Evolutionary conservation across 371 early-diverging fungal species (phyloP).

Genomic region (Blakeslea trispora): DNA sequence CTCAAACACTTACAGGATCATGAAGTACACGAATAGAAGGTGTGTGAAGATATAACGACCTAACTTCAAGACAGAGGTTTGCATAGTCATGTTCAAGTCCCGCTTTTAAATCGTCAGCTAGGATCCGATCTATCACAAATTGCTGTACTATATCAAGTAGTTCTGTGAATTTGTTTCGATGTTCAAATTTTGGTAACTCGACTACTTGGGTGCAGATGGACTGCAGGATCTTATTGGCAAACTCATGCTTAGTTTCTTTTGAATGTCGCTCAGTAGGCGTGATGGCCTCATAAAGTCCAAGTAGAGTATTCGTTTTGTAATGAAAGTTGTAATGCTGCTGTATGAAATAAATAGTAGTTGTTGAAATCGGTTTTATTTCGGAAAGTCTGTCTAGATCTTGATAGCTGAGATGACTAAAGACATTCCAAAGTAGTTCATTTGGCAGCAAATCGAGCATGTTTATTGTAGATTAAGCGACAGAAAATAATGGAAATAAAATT

Average conservation of each 20-base stretch:
- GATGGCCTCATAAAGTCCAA: constrained; percentile 35
- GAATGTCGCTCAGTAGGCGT: constrained; percentile 20
- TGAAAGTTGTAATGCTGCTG: constrained; percentile 38
- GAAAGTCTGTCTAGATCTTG: constrained; percentile 31
- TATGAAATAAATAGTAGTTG: constrained; percentile 23
- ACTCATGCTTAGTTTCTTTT: constrained; percentile 21
- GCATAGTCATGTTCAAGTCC: constrained; percentile 44
- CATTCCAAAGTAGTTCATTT: constrained; percentile 36
- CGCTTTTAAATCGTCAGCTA: constrained; percentile 19
- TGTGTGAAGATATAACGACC: constrained; percentile 43
- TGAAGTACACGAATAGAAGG: constrained; percentile 47
- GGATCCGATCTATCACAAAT: constrained; percentile 34
- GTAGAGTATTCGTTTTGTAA: constrained; percentile 22
- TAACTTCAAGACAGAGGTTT: constrained; percentile 37
- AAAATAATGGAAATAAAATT: neutral
- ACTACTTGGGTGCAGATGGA: constrained; percentile 36
- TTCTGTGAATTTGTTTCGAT: constrained; percentile 37
- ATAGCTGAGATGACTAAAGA: constrained; percentile 32
- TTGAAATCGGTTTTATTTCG: constrained; percentile 9
- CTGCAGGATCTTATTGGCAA: constrained; percentile 31
- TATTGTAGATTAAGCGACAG: neutral
- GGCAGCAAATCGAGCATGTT: constrained; percentile 37
- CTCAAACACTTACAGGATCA: constrained; percentile 41
- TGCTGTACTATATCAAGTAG: constrained; percentile 39
- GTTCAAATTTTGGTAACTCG: constrained; percentile 29